Evolutionary conservation across 1,284 basidiomycete genomes (phyloP).

Genomic region (Ganoderma lingzhi): DNA sequence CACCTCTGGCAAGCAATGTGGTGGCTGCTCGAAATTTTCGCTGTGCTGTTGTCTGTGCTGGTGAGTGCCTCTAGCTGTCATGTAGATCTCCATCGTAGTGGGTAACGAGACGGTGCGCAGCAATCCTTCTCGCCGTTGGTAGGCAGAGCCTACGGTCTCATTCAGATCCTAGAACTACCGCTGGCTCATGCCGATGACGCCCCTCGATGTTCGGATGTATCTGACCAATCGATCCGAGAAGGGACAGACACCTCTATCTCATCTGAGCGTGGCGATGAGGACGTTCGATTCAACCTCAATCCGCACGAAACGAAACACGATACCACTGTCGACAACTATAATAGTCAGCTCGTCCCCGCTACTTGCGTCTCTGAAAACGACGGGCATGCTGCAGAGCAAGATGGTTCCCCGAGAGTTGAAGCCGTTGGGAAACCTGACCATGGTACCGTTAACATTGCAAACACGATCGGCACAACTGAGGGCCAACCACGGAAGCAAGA

Average conservation of each 20-base stretch:
- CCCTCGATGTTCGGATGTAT: background rate
- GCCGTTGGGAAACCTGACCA: background rate
- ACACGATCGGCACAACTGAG: background rate
- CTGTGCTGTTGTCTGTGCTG: background rate
- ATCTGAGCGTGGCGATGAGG: background rate
- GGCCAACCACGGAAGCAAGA: background rate
- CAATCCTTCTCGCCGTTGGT: slow-evolving; percentile 8
- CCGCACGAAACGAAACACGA: background rate
- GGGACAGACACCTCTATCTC: background rate
- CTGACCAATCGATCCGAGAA: background rate
- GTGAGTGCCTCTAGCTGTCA: background rate
- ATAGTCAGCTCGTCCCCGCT: background rate
- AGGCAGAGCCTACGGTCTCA: background rate
- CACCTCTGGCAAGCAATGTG: background rate
- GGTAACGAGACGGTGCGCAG: background rate
- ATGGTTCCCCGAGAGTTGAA: background rate
- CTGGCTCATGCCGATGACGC: slow-evolving; percentile 10
- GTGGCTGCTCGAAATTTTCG: background rate
- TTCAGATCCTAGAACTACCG: slow-evolving; percentile 2
- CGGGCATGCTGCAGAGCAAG: background rate
- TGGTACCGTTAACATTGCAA: too few relatives aligned
- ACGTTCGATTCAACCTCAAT: background rate
- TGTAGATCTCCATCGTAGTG: too few relatives aligned
- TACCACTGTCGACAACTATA: background rate
- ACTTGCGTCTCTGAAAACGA: too few relatives aligned